Evolutionary conservation across 148 eudicot species (phyloP).

Genomic region (Chenopodium formosanum): DNA sequence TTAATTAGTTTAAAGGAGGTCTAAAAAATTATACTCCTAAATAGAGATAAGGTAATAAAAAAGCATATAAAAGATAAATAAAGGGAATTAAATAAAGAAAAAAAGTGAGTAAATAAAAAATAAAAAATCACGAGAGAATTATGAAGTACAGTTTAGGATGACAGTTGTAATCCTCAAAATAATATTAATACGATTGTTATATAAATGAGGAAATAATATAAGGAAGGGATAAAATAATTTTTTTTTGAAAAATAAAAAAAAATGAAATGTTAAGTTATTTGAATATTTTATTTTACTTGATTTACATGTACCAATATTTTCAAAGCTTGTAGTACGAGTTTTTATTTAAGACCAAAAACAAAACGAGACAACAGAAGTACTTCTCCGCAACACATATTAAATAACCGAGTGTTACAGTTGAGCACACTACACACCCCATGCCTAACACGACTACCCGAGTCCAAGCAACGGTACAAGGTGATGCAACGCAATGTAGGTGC

Average conservation of each 20-base stretch:
- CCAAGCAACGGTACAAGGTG: no score
- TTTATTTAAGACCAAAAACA: no score
- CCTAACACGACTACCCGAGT: no score
- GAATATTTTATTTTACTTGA: no score
- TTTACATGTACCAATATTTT: no score
- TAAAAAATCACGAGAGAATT: constrained; percentile 12
- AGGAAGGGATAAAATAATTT: neutral
- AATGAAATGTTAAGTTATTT: no score
- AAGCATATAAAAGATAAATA: neutral
- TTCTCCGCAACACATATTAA: no score
- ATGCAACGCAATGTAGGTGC: neutral
- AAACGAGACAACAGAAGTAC: no score
- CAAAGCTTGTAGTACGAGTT: no score
- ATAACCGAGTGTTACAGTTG: no score
- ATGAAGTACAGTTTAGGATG: neutral
- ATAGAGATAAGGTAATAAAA: constrained; percentile 7
- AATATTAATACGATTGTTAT: neutral
- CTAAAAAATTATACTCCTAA: neutral
- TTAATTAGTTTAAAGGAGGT: neutral
- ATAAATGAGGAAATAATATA: neutral
- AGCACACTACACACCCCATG: no score
- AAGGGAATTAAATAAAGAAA: neutral
- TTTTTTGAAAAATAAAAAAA: neutral
- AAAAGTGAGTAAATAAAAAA: neutral
- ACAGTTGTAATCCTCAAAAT: constrained; percentile 20